Conservation (phyloP, 306 rosid genomes). For the Castanea sativa region DNA sequence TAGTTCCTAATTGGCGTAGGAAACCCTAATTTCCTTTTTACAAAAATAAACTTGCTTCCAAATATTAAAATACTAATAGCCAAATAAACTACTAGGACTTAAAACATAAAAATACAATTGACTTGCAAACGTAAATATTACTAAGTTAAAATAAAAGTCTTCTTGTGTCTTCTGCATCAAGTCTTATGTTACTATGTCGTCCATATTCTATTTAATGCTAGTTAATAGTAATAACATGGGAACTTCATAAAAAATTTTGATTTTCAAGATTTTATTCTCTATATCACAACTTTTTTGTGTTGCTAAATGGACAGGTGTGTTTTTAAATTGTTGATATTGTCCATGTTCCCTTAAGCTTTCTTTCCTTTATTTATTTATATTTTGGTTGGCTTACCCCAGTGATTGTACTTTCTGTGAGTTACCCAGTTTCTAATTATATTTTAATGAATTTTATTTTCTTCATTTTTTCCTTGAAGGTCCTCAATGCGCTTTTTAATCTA, state of each 20-base stretch:
- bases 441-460: constrained; percentile 1
- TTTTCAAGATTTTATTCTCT: neutral
- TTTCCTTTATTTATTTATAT: neutral
- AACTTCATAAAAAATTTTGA: neutral
- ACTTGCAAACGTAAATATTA: too few species aligned
- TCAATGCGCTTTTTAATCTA: constrained; percentile 88
- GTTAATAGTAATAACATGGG: neutral
- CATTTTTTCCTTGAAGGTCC: constrained; percentile 53
- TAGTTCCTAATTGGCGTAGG: too few species aligned
- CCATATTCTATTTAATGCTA: too few species aligned
- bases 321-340: neutral
- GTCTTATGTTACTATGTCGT: too few species aligned
- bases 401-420: constrained; percentile 4
- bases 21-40: too few species aligned
- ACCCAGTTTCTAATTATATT: constrained; percentile 18
- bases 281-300: neutral
- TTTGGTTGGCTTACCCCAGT: neutral
- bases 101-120: too few species aligned
- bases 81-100: too few species aligned
- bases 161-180: too few species aligned
- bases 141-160: too few species aligned
- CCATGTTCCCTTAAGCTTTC: neutral
- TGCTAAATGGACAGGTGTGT: neutral
- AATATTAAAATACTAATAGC: too few species aligned
- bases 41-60: too few species aligned